Percentiles rank a stretch among this genome's conserved stretches.
These are phyloP conservation scores for Populus simonii DNA, from an alignment of 345 rosid species.

Conservation along the genomic window DNA sequence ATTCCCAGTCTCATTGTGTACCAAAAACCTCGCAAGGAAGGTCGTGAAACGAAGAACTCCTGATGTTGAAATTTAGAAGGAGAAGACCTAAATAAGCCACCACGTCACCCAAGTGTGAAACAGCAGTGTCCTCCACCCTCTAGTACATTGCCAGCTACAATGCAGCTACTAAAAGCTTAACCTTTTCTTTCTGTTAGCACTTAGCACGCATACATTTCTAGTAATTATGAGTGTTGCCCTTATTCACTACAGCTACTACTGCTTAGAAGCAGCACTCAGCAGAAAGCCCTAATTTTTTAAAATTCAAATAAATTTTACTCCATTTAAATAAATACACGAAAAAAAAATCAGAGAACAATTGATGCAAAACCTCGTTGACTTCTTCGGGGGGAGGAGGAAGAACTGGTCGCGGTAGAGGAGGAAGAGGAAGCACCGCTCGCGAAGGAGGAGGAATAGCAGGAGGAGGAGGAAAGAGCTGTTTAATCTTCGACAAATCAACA, in stretches of 20 bases:
- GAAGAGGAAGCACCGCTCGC: background rate
- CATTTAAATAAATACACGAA: background rate
- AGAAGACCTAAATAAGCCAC: background rate
- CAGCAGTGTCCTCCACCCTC: background rate
- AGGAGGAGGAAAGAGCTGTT: conserved; percentile 49
- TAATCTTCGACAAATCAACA: conserved; percentile 65
- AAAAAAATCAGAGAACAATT: background rate
- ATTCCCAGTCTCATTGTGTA: background rate
- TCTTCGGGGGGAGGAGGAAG: conserved; percentile 57
- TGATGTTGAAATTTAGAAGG: background rate
- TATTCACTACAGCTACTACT: background rate
- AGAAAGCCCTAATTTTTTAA: background rate
- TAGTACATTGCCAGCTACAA: background rate
- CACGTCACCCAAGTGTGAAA: background rate
- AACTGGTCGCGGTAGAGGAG: conserved; percentile 1
- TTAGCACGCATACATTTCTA: background rate
- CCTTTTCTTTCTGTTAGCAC: background rate
- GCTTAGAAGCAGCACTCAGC: background rate
- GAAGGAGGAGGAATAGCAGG: conserved; percentile 18
- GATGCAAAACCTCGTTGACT: conserved; percentile 70
- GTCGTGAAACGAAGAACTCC: background rate
- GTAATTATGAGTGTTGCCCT: background rate
- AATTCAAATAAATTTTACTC: background rate
- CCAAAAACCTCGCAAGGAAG: background rate
- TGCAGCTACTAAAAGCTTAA: background rate